Conservation (phyloP, 2,329 filamentous ascomycete genomes). For the Colletotrichum musae region DNA sequence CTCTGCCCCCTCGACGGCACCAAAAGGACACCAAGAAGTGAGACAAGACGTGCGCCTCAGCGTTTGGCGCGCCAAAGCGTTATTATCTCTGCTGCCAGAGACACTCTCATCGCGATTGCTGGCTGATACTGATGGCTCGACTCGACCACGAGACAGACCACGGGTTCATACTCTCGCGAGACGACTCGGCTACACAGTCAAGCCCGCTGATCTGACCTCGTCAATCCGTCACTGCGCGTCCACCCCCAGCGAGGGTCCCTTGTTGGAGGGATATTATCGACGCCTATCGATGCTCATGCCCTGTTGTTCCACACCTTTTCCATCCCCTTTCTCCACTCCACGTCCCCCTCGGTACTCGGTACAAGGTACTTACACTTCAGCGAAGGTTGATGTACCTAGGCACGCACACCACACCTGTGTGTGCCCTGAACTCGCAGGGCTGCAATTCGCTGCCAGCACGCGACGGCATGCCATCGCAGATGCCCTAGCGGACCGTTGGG, state of each 20-base stretch:
- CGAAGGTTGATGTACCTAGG: too few relatives aligned
- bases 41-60: slow-evolving; percentile 25
- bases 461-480: not conserved
- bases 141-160: too few relatives aligned
- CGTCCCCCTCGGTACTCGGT: not conserved
- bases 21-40: not conserved
- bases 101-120: too few relatives aligned
- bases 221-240: slow-evolving; percentile 1
- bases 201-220: not conserved
- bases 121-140: too few relatives aligned
- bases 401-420: not conserved
- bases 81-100: not conserved
- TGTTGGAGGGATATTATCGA: slow-evolving; percentile 29
- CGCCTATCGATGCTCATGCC: slow-evolving; percentile 19
- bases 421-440: not conserved
- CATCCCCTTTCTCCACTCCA: not conserved
- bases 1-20: not conserved
- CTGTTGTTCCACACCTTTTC: slow-evolving; percentile 16
- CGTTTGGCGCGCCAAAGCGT: slow-evolving; percentile 21
- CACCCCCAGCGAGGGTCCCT: slow-evolving; percentile 20
- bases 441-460: slow-evolving; percentile 2
- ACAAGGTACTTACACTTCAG: too few relatives aligned
- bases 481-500: not conserved
- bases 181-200: not conserved
- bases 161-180: not conserved